Conservation (phyloP, 2,329 filamentous ascomycete genomes). For the Fusarium goolgardi region DNA sequence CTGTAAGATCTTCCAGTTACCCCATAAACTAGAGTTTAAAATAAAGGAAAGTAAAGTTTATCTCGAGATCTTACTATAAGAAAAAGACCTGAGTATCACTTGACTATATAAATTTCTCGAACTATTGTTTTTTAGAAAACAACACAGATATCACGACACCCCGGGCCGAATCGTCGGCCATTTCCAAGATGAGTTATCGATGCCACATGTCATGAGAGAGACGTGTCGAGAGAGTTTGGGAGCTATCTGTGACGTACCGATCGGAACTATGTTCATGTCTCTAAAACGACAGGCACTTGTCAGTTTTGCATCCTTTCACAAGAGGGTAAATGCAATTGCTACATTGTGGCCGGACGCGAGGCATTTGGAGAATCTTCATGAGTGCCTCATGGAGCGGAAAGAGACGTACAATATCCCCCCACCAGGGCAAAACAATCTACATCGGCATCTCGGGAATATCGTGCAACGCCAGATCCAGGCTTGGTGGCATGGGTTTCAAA, state of each 20-base stretch:
- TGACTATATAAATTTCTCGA: neutral
- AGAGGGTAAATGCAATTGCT: neutral
- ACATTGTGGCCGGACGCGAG: neutral
- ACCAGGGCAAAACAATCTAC: neutral
- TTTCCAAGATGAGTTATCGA: neutral
- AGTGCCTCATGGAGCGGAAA: neutral
- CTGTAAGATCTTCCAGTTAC: neutral
- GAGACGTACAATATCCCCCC: neutral
- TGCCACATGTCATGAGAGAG: neutral
- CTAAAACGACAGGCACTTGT: neutral
- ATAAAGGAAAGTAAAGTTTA: neutral
- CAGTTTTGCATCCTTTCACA: neutral
- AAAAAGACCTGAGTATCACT: neutral
- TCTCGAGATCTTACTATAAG: neutral
- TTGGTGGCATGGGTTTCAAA: neutral
- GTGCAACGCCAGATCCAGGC: rapidly evolving
- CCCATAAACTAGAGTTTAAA: neutral
- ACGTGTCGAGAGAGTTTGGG: neutral
- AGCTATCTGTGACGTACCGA: neutral
- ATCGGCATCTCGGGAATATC: neutral
- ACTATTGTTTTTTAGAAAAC: neutral
- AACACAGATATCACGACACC: neutral
- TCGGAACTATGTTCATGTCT: neutral
- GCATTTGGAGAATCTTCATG: neutral
- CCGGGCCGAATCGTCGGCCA: neutral